A percentile compares a stretch with the other conserved stretches of the same genome.
Conservation (phyloP, 2,329 filamentous ascomycete genomes). For the Sporothrix sp. region DNA sequence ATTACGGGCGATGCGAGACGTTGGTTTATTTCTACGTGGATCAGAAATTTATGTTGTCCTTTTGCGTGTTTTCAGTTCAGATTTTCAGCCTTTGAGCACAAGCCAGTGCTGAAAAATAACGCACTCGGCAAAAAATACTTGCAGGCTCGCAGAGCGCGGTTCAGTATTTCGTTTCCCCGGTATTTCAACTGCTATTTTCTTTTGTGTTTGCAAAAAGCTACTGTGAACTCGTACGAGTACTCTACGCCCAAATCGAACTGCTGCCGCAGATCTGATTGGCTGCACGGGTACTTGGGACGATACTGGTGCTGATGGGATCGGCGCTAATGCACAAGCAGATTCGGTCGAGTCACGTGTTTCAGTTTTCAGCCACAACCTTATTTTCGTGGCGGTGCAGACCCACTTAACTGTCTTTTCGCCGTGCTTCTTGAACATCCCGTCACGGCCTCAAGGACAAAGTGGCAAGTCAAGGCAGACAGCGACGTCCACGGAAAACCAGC, state of each 20-base stretch:
- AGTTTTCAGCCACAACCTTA: conserved; percentile 15
- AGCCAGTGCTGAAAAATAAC: neutral
- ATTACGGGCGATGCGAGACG: neutral
- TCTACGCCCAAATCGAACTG: conserved; percentile 10
- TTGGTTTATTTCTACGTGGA: neutral
- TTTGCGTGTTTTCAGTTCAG: neutral
- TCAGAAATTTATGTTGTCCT: neutral
- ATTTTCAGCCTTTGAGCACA: too few species aligned
- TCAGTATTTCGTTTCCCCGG: too few species aligned
- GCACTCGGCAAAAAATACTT: neutral
- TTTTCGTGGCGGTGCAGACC: conserved; percentile 9
- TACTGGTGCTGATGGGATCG: conserved; percentile 15
- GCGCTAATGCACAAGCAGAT: conserved; percentile 19
- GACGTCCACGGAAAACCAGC: neutral
- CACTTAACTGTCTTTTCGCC: neutral
- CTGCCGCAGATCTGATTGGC: conserved; percentile 14
- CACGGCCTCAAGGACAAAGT: neutral
- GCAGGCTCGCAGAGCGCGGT: too few species aligned
- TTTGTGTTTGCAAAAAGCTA: too few species aligned
- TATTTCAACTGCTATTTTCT: too few species aligned
- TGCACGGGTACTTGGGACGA: conserved; percentile 15
- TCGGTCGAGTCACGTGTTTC: conserved; percentile 13
- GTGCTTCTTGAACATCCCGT: neutral
- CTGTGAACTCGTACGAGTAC: too few species aligned
- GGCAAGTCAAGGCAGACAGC: neutral